Percentiles rank a stretch among this genome's conserved stretches.
Conservation (phyloP, 2,329 filamentous ascomycete species). For the Xenosphaeropsis pyriputrescens region DNA sequence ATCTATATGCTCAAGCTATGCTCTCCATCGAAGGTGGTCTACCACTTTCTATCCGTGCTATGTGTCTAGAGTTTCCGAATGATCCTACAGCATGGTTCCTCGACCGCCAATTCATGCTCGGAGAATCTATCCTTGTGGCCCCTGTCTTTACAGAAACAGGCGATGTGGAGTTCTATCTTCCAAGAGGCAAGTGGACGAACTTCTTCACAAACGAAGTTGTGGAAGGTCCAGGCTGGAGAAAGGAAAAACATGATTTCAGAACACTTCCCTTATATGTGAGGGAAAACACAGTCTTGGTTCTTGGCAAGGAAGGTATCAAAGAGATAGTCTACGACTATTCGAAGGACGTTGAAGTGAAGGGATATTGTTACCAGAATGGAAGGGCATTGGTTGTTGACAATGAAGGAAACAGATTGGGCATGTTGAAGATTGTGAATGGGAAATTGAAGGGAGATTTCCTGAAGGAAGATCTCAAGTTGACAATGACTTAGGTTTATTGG, state of each 20-base stretch:
- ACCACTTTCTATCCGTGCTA: constrained; percentile 37
- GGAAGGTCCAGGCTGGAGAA: constrained; percentile 26
- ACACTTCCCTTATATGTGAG: constrained; percentile 30
- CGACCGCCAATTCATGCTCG: constrained; percentile 48
- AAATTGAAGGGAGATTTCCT: constrained; percentile 19
- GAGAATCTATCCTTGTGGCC: constrained; percentile 37
- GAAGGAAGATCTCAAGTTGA: constrained; percentile 20
- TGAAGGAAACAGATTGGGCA: constrained; percentile 25
- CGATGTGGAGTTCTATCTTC: constrained; percentile 39
- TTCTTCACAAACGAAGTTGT: constrained; percentile 27
- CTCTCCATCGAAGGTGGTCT: constrained; percentile 31
- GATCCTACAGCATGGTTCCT: constrained; percentile 41
- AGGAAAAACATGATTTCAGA: constrained; percentile 29
- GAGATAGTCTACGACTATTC: constrained; percentile 17
- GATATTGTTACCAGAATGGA: constrained; percentile 28
- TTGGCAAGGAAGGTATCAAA: constrained; percentile 14
- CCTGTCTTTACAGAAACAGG: constrained; percentile 43
- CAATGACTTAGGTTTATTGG: too few species aligned
- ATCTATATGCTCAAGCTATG: constrained; percentile 36
- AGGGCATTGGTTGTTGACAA: constrained; percentile 26
- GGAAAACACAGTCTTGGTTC: constrained; percentile 17
- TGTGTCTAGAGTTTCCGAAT: constrained; percentile 44
- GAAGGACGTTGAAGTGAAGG: constrained; percentile 24
- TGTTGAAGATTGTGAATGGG: constrained; percentile 23
- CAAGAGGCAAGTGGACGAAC: constrained; percentile 32